These are phyloP conservation scores for Astrothelium subdiscretum DNA, from an alignment of 495 filamentous ascomycete genomes.

Conservation along the genomic window DNA sequence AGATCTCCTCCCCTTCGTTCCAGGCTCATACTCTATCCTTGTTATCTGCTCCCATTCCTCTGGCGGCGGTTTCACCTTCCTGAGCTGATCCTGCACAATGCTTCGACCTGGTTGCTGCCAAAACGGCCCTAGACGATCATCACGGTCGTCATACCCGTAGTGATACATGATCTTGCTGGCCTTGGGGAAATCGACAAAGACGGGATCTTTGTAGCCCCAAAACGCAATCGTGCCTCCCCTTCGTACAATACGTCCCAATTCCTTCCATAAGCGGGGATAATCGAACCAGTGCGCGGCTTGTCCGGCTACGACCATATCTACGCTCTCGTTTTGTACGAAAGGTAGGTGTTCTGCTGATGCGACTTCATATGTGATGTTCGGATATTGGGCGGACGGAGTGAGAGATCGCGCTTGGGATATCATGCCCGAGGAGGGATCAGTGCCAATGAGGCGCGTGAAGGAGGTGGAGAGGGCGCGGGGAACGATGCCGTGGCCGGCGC, in stretches of 20 bases:
- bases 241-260: slow-evolving; percentile 41
- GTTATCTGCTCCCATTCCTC: slow-evolving; percentile 39
- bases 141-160: slow-evolving; percentile 13
- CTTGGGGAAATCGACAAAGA: slow-evolving; percentile 37
- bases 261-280: slow-evolving; percentile 39
- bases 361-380: slow-evolving; percentile 36
- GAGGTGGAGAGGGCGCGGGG: slow-evolving; percentile 39
- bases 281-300: slow-evolving; percentile 61
- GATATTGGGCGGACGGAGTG: slow-evolving; percentile 26
- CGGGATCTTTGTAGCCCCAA: slow-evolving; percentile 53
- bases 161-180: slow-evolving; percentile 30
- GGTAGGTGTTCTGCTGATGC: slow-evolving; percentile 40
- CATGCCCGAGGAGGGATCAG: slow-evolving; percentile 50
- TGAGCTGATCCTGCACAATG: slow-evolving; percentile 37
- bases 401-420: slow-evolving; percentile 39
- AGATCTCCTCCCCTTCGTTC: slow-evolving; percentile 20
- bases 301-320: slow-evolving; percentile 48
- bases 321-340: slow-evolving; percentile 33
- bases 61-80: slow-evolving; percentile 37
- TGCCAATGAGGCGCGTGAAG: slow-evolving; percentile 40
- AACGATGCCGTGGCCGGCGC: slow-evolving; percentile 48
- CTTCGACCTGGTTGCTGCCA: slow-evolving; percentile 51
- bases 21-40: slow-evolving; percentile 47
- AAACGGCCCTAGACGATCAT: slow-evolving; percentile 38
- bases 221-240: slow-evolving; percentile 45